phyloP scores from a whole-genome alignment of 129 eudicot genomes.

The Centrapalus pauciflorus region DNA sequence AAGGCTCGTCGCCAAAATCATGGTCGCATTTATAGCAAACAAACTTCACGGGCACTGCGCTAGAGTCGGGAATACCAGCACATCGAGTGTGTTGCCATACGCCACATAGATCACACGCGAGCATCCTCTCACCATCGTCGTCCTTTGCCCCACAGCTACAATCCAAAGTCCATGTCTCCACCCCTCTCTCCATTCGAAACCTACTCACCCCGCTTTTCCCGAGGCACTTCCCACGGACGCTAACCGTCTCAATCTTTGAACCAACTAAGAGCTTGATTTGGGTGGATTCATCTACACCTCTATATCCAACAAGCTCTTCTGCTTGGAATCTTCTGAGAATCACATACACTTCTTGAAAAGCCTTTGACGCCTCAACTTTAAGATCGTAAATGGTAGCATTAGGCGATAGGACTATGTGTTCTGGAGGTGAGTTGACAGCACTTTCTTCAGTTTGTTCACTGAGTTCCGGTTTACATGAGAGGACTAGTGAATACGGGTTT shows the following conservation, averaged over 20 bases:
- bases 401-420: constrained; percentile 44
- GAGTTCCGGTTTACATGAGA: constrained; percentile 55
- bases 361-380: constrained; percentile 60
- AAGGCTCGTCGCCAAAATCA: too few relatives aligned
- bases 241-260: constrained; percentile 33
- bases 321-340: constrained; percentile 68
- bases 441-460: constrained; percentile 37
- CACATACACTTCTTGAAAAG: constrained; percentile 79
- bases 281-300: constrained; percentile 79
- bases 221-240: constrained; percentile 42
- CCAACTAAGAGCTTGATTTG: constrained; percentile 66
- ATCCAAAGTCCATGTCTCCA: constrained; percentile 82
- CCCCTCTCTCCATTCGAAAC: constrained; percentile 74
- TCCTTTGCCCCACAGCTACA: constrained; percentile 89
- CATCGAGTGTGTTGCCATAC: constrained; percentile 95
- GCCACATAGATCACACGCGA: constrained; percentile 83
- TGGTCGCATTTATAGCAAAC: constrained; percentile 42
- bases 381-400: constrained; percentile 66
- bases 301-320: constrained; percentile 79
- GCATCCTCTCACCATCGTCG: constrained; percentile 94
- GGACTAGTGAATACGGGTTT: constrained; percentile 37
- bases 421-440: constrained; percentile 52
- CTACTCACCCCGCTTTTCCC: constrained; percentile 44
- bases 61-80: constrained; percentile 53
- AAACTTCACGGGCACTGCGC: constrained; percentile 53